A percentile compares a stretch with the other conserved stretches of the same genome.
Conservation (phyloP, 177 flowering plant species). For the Vitis hybrid region DNA sequence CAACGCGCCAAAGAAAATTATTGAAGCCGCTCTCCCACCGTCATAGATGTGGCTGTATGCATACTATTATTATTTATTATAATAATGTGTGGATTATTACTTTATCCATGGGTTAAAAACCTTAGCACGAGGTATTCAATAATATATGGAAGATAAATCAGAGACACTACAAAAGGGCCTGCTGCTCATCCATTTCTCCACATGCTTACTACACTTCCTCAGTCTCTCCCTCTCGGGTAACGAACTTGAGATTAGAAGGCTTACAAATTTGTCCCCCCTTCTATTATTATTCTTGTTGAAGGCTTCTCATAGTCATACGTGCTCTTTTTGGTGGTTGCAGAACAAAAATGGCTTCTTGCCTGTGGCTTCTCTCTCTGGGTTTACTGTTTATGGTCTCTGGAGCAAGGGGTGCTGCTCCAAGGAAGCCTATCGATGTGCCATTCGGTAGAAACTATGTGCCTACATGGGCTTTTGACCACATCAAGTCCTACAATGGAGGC, state of each 20-base stretch:
- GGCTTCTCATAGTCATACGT: not conserved
- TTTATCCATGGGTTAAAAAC: not conserved
- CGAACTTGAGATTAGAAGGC: not conserved
- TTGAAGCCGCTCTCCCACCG: not conserved
- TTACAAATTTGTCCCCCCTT: not conserved
- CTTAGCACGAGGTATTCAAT: not conserved
- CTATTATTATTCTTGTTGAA: not conserved
- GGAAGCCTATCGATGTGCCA: slow-evolving; percentile 32
- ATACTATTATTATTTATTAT: not conserved
- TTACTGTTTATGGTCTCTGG: slow-evolving; percentile 16
- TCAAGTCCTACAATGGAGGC: slow-evolving; percentile 46
- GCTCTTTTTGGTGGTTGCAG: not conserved
- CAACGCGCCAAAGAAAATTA: not conserved
- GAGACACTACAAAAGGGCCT: slow-evolving; percentile 4
- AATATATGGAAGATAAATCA: too few species aligned
- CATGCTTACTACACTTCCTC: not conserved
- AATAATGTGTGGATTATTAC: not conserved
- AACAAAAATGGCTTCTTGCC: slow-evolving; percentile 16
- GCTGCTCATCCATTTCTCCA: not conserved
- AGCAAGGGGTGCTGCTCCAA: slow-evolving; percentile 34
- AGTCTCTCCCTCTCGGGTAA: slow-evolving; percentile 3
- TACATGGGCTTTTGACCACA: slow-evolving; percentile 54
- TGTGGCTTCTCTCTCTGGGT: slow-evolving; percentile 13
- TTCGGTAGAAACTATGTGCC: slow-evolving; percentile 45
- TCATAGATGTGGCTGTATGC: not conserved